Base-by-base conservation (phyloP, 768 basidiomycete genomes). In the Tulasnella sp. region DNA sequence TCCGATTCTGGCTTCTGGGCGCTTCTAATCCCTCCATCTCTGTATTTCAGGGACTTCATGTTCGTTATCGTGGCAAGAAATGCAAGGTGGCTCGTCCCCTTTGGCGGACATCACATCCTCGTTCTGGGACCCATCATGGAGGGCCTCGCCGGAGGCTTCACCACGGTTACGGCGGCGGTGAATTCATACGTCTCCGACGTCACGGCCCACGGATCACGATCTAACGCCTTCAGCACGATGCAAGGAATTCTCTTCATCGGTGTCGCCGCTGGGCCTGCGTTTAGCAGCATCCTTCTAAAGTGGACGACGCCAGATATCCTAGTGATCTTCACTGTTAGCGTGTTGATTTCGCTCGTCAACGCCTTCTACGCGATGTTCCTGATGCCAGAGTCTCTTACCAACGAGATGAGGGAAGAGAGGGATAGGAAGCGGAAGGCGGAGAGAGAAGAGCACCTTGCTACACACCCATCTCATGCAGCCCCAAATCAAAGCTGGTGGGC, bases 91-190 rank as follows among this genome's bases (percentile, higher is more conserved):
- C 87, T 86, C 69, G 91, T 88, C 57, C 87, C 86, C 18, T 86
- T 91, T 72, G 88, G 88, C 72, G 84, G 86, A 3, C 91, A 93
- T 81, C 88, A 88, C 51, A 85, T 95, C 61, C 89, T 98, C 72
- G 85, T 96, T 32, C 83, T 93, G 74, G 93, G 94, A 0, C 93
- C 95, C 0, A 85, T 92, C 18, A 82, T 93, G 5, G 95, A 97
- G 79, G 95, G 95, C 0, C 84, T 92, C 23, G 88, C 92, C 6
- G 95, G 95, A 39, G 93, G 93, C 37, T 93, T 91, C 89, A 39
- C 75, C 6, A 76, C 75, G 15, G 57, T 61, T 9, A 89, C 82
- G 82, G 90, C 84, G 83, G 92, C 88, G 81, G 91, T 86, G 84
- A 90, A 85, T 82, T 93, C 85, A 80, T 86, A 84, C 76, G 90